Percentiles rank a stretch among this genome's conserved stretches.
Evolutionary conservation across 2,329 filamentous ascomycete species (phyloP).

Genomic region (Hypoxylon sp.): DNA sequence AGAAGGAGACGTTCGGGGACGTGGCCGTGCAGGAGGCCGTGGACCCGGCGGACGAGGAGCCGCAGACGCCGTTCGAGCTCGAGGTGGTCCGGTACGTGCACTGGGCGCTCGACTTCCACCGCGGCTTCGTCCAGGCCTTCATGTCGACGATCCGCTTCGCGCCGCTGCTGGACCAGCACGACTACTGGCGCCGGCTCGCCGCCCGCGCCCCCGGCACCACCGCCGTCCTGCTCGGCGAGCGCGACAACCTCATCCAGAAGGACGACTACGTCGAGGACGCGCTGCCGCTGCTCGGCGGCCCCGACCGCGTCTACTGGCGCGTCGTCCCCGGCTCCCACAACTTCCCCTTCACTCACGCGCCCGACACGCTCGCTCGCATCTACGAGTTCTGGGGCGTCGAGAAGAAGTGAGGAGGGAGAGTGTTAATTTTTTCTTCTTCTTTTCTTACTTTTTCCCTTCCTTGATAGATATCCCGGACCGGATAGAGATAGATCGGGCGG

Average conservation of each 20-base stretch:
- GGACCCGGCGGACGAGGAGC: slow-evolving; percentile 39
- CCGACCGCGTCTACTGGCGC: slow-evolving; percentile 58
- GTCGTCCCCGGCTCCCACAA: slow-evolving; percentile 65
- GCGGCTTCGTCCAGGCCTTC: slow-evolving; percentile 67
- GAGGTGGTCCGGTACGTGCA: slow-evolving; percentile 60
- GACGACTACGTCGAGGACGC: slow-evolving; percentile 59
- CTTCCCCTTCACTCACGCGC: slow-evolving; percentile 66
- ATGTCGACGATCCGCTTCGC: slow-evolving; percentile 64
- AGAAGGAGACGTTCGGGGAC: slow-evolving; percentile 48
- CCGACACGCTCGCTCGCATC: slow-evolving; percentile 55
- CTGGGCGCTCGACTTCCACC: slow-evolving; percentile 65
- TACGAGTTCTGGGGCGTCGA: slow-evolving; percentile 56
- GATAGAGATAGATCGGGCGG: background rate
- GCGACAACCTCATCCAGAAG: slow-evolving; percentile 62
- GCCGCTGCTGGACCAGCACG: slow-evolving; percentile 61
- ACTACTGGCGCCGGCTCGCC: slow-evolving; percentile 58
- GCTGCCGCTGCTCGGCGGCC: slow-evolving; percentile 60
- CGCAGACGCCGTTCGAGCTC: slow-evolving; percentile 52
- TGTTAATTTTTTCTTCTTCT: background rate
- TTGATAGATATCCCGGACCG: background rate
- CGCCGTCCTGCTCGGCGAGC: slow-evolving; percentile 59
- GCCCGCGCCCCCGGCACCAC: slow-evolving; percentile 53
- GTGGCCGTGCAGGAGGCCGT: slow-evolving; percentile 54
- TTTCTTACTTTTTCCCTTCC: background rate
- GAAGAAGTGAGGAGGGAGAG: background rate